phyloP scores from a whole-genome alignment of 345 rosid genomes.

The Populus deltoides region DNA sequence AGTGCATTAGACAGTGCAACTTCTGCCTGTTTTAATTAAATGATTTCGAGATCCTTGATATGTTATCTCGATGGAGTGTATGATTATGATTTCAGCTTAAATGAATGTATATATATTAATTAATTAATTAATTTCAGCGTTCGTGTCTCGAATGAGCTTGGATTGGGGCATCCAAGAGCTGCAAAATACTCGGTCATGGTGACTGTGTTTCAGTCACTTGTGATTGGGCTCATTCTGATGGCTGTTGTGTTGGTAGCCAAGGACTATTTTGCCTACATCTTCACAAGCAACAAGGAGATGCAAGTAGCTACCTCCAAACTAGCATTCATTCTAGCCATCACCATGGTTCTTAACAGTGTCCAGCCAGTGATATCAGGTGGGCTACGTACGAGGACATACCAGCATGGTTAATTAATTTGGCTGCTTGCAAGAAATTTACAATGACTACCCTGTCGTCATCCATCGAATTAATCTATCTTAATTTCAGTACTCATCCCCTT shows the following conservation, averaged over 20 bases:
- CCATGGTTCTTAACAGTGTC: constrained; percentile 81
- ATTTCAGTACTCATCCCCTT: no score
- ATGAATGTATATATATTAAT: no score
- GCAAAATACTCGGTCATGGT: constrained; percentile 73
- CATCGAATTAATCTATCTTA: no score
- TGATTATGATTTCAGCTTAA: no score
- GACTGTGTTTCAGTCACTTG: constrained; percentile 49
- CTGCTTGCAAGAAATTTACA: no score
- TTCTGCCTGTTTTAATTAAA: no score
- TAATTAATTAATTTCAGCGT: constrained; percentile 40
- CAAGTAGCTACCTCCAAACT: constrained; percentile 53
- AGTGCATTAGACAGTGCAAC: no score
- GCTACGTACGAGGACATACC: background rate
- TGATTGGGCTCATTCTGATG: constrained; percentile 65
- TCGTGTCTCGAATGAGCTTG: constrained; percentile 80
- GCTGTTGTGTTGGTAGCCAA: constrained; percentile 44
- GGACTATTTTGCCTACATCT: constrained; percentile 56
- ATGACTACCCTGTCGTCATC: no score
- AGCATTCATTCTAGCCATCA: constrained; percentile 64
- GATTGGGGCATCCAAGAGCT: constrained; percentile 60
- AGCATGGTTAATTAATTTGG: background rate
- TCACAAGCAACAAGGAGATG: constrained; percentile 53
- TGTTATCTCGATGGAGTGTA: no score
- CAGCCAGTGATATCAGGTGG: constrained; percentile 85
- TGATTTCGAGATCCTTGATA: no score